Evolutionary conservation across 1,139 yeast genomes (phyloP), one percentile per base, ranked within the genome.

Genomic region (Pneumocystis sp.): DNA sequence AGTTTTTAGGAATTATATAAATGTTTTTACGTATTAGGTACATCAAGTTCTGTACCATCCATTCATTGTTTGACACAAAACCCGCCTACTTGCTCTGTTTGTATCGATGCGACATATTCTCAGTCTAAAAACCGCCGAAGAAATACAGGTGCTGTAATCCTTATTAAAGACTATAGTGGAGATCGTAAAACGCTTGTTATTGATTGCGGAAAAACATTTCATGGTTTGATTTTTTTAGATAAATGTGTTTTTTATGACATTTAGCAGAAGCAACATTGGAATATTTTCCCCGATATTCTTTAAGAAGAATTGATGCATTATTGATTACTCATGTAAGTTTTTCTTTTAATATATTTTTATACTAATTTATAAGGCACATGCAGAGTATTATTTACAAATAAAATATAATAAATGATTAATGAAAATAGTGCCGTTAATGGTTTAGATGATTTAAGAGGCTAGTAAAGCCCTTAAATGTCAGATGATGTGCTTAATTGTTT

Each of bases 201-300:
- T 35, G 68, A 66, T 25, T 65, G 67, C 29, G 68, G 68, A 61
- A 66, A 66, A 61, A 63, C 65, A 7, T 66, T 66, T 63, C 65
- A 67, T 44, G 61, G 61, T 59, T 39, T 50, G 34, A 50, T 25
- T 3, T 50, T n/a, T 25, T 21, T 1, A 25, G n/a, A 59, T 40
- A 40, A 39, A 42, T 25, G 19, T 10, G 8, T 31, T 8, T 21
- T 59, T 59, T 31, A 15, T 59, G 17, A 59, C 17, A 31, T 31
- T 21, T 59, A 3, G 21, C 21, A 59, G 66, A 66, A 31, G 59
- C 64, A 57, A 65, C 68, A 12, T 42, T 66, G 39, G 61, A 61
- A 25, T 50, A 56, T 34, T 66, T 67, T 60, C 68, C 68, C 1
- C 40, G 64, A 21, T 61, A 67, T 39, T 59, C 60, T 29, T 37